Evolutionary conservation across 176 grass and related monocot species (phyloP).

Genomic region (Carex kokanica): DNA sequence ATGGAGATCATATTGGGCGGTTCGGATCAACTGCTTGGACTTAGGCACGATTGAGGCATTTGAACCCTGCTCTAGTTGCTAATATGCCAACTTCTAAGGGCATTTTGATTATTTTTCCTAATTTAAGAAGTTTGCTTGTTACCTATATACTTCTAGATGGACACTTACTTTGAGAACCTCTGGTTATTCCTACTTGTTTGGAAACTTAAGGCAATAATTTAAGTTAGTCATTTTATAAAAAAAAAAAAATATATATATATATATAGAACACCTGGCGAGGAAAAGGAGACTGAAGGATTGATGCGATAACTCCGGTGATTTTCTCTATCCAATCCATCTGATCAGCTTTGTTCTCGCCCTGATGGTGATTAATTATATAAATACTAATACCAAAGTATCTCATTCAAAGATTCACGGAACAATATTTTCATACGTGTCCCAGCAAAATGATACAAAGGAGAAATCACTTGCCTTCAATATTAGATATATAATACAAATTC

Average conservation of each 20-base stretch:
- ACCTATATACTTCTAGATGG: background rate
- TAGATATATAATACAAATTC: background rate
- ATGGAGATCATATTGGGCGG: no score
- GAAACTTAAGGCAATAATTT: background rate
- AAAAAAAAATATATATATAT: background rate
- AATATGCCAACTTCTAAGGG: background rate
- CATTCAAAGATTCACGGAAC: background rate
- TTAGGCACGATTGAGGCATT: no score
- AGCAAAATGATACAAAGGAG: background rate
- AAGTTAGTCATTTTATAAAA: background rate
- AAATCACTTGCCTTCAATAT: background rate
- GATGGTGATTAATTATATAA: slow-evolving; percentile 28
- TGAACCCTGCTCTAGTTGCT: background rate
- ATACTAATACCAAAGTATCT: background rate
- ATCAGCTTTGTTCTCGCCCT: slow-evolving; percentile 78
- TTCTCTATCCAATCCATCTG: slow-evolving; percentile 93
- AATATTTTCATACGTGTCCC: background rate
- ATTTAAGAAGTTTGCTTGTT: background rate
- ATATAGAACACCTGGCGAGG: slow-evolving; percentile 47
- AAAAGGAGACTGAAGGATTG: slow-evolving; percentile 72
- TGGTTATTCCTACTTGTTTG: background rate
- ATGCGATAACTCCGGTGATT: slow-evolving; percentile 97
- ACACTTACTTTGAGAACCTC: background rate
- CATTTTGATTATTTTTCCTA: background rate
- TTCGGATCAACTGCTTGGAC: no score